Percentiles rank a stretch among this genome's conserved stretches.
Evolutionary conservation across 345 rosid genomes (phyloP).

Genomic region (Adansonia digitata): DNA sequence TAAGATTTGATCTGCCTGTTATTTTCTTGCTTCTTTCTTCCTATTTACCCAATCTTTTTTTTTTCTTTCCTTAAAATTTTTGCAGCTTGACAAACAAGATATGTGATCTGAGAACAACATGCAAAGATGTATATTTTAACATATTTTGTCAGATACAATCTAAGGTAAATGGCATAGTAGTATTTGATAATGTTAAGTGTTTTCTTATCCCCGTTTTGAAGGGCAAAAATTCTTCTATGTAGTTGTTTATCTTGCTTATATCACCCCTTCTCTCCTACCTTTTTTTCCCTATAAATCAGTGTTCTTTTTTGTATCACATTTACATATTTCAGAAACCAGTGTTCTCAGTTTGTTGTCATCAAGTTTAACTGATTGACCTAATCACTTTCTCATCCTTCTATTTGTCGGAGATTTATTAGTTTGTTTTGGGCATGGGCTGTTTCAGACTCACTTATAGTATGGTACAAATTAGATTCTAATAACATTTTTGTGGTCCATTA

Average conservation of each 20-base stretch:
- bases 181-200: constrained; percentile 5
- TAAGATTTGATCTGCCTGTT: background rate
- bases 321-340: background rate
- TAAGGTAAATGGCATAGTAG: background rate
- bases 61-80: background rate
- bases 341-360: background rate
- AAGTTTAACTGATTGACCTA: background rate
- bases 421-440: background rate
- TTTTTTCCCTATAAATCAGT: background rate
- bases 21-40: background rate
- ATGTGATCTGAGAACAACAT: constrained; percentile 2
- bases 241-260: background rate
- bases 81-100: constrained; percentile 14
- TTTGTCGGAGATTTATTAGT: background rate
- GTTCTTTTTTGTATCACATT: background rate
- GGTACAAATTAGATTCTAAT: background rate
- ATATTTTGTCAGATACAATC: background rate
- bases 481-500: background rate
- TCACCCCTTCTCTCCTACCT: background rate
- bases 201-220: background rate
- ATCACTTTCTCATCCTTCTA: background rate
- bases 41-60: background rate
- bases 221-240: background rate
- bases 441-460: background rate
- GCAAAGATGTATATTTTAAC: constrained; percentile 14